phyloP scores from a whole-genome alignment of 2,329 filamentous ascomycete genomes.

The Penicillium sp. region DNA sequence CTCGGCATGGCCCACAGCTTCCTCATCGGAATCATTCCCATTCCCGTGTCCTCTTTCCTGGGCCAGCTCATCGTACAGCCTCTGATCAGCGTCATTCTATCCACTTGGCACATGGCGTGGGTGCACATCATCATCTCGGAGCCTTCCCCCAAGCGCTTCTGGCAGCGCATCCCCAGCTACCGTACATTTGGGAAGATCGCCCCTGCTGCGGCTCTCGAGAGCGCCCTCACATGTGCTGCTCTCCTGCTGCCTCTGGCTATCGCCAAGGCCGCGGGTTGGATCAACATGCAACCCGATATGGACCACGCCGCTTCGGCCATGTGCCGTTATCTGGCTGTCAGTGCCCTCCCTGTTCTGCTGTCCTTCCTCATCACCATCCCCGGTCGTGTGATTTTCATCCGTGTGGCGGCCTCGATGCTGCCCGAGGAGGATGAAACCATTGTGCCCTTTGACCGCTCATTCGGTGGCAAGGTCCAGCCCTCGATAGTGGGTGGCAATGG shows the following conservation, averaged over 20 bases:
- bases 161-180: conserved; percentile 63
- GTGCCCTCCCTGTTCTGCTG: conserved; percentile 45
- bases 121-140: conserved; percentile 78
- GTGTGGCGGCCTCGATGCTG: conserved; percentile 82
- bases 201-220: conserved; percentile 60
- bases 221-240: conserved; percentile 50
- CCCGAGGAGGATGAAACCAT: conserved; percentile 76
- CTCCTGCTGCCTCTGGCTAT: conserved; percentile 39
- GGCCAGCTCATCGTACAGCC: conserved; percentile 49
- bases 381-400: conserved; percentile 67
- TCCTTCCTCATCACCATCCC: conserved; percentile 66
- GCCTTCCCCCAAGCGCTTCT: conserved; percentile 60
- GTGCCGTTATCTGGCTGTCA: conserved; percentile 13
- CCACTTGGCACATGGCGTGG: conserved; percentile 71
- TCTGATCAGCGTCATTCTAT: conserved; percentile 56
- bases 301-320: conserved; percentile 39
- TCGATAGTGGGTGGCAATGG: conserved; percentile 67
- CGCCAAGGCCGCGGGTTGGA: conserved; percentile 45
- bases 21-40: conserved; percentile 34
- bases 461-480: conserved; percentile 70
- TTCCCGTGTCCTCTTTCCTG: conserved; percentile 35
- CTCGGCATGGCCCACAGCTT: conserved; percentile 48
- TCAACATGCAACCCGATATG: conserved; percentile 34
- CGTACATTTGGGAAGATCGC: conserved; percentile 64
- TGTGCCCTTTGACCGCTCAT: conserved; percentile 84